These are phyloP conservation scores for Eragrostis tef DNA, from an alignment of 202 grass and related monocot species.

Conservation along the genomic window DNA sequence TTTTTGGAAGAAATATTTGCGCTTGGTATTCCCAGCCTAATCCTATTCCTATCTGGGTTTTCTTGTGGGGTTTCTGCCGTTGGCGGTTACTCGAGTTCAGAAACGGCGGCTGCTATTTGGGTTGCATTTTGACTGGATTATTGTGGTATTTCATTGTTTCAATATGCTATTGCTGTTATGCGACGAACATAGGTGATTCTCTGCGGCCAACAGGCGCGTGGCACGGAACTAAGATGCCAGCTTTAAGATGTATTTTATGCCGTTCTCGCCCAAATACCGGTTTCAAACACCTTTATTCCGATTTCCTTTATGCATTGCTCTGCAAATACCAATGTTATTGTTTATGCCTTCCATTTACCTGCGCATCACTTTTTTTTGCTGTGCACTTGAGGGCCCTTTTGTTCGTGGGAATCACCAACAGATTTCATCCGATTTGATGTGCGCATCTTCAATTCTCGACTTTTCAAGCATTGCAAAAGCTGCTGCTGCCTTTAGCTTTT, in stretches of 20 bases:
- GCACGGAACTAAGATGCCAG: constrained; percentile 8
- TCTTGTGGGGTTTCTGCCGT: background rate
- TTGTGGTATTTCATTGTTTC: constrained; percentile 24
- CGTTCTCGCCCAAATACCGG: background rate
- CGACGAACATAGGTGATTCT: background rate
- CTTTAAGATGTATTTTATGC: constrained; percentile 6
- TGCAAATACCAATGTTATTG: background rate
- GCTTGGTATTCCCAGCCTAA: background rate
- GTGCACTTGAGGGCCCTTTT: background rate
- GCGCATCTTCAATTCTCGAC: constrained; percentile 33
- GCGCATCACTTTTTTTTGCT: background rate
- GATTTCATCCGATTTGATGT: constrained; percentile 46
- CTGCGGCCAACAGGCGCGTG: background rate
- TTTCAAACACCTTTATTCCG: background rate
- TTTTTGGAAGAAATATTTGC: background rate
- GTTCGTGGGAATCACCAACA: constrained; percentile 13
- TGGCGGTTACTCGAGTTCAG: constrained; percentile 18
- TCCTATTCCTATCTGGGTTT: background rate
- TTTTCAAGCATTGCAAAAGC: constrained; percentile 50
- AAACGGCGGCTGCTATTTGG: constrained; percentile 12
- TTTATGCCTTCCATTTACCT: background rate
- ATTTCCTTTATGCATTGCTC: constrained; percentile 10
- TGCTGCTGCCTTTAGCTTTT: constrained; percentile 48
- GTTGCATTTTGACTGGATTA: constrained; percentile 8
- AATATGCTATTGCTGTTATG: background rate